Percentiles rank a stretch among this genome's conserved stretches.
phyloP scores from a whole-genome alignment of 495 filamentous ascomycete species.

The Aspergillus egyptiacus region DNA sequence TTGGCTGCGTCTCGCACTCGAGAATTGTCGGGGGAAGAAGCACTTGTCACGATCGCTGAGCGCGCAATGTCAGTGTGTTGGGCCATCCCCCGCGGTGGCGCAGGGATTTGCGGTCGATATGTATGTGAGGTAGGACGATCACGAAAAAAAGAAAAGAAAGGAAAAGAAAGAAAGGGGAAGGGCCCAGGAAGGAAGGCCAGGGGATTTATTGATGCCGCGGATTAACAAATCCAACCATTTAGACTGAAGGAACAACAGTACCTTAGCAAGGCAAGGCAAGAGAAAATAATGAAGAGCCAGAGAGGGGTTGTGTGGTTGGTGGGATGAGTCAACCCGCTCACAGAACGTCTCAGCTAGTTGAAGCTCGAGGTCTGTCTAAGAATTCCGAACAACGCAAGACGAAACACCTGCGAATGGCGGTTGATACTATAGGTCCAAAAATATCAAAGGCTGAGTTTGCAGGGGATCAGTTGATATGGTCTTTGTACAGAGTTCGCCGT shows the following conservation, averaged over 20 bases:
- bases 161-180: slow-evolving; percentile 8
- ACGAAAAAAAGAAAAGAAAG: slow-evolving; percentile 8
- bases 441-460: not conserved
- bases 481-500: not conserved
- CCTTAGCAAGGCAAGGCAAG: not conserved
- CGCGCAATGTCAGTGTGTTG: slow-evolving; percentile 45
- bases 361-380: not conserved
- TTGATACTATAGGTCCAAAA: slow-evolving; percentile 6
- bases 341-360: slow-evolving; percentile 19
- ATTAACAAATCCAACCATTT: not conserved
- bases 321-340: slow-evolving; percentile 23
- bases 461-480: not conserved
- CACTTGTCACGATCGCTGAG: slow-evolving; percentile 52
- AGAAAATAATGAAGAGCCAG: not conserved
- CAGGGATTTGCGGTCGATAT: slow-evolving; percentile 16
- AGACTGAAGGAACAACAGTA: not conserved
- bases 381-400: slow-evolving; percentile 6
- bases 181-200: not conserved
- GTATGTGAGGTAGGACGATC: slow-evolving; percentile 6
- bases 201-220: not conserved
- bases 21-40: slow-evolving; percentile 28
- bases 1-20: slow-evolving; percentile 6
- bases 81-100: slow-evolving; percentile 22
- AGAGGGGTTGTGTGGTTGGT: slow-evolving; percentile 7
- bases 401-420: slow-evolving; percentile 9